A percentile compares a stretch with the other conserved stretches of the same genome.
These are phyloP conservation scores for Guadua angustifolia DNA, from an alignment of 176 grass and related monocot species.

Conservation along the genomic window DNA sequence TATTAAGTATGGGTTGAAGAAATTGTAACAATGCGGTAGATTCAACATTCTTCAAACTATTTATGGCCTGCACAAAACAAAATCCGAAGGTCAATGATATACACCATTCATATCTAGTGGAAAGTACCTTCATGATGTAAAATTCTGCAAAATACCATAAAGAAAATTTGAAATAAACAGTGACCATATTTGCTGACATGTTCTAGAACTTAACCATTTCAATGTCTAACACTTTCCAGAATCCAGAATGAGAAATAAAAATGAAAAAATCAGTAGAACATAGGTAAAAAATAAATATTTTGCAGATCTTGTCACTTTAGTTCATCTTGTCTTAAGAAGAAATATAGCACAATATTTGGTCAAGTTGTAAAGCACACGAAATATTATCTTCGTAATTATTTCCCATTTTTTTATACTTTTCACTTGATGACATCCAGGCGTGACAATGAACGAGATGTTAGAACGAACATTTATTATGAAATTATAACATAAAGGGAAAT, in stretches of 20 bases:
- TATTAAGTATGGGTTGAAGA: slow-evolving; percentile 96
- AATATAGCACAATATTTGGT: background rate
- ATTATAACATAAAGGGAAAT: background rate
- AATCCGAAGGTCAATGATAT: slow-evolving; percentile 23
- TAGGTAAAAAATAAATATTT: background rate
- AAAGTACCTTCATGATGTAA: slow-evolving; percentile 29
- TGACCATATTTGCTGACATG: background rate
- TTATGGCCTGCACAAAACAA: slow-evolving; percentile 76
- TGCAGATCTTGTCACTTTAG: background rate
- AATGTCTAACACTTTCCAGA: background rate
- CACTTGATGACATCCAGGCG: background rate
- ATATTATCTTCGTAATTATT: background rate
- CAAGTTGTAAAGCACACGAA: slow-evolving; percentile 8
- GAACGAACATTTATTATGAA: background rate
- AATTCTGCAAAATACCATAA: slow-evolving; percentile 27
- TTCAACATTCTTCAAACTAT: slow-evolving; percentile 99
- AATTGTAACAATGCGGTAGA: slow-evolving; percentile 87
- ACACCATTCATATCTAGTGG: slow-evolving; percentile 2
- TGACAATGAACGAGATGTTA: background rate
- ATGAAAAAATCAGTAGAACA: background rate
- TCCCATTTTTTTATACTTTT: background rate
- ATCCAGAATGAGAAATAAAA: background rate
- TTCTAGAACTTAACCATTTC: slow-evolving; percentile 21
- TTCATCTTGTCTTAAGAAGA: background rate
- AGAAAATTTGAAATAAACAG: background rate